These are phyloP conservation scores for Yamadazyma kanchanaburiensis DNA, from an alignment of 1,139 yeast species.

Conservation along the genomic window DNA sequence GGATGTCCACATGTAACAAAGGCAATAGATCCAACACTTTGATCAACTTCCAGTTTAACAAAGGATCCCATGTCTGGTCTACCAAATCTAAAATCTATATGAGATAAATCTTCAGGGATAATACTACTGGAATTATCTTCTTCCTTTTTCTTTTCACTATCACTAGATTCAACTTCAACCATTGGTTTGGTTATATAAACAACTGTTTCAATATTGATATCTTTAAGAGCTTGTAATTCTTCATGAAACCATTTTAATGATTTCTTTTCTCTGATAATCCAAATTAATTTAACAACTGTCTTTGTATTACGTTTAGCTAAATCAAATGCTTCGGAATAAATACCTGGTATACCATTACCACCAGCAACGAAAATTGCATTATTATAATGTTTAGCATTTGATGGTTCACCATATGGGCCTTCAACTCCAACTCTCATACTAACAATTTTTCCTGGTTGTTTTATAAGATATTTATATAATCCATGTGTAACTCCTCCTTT, in stretches of 20 bases:
- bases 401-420: slow-evolving; percentile 40
- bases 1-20: slow-evolving; percentile 55
- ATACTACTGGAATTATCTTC: slow-evolving; percentile 2
- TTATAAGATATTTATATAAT: slow-evolving; percentile 25
- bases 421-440: slow-evolving; percentile 35
- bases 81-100: slow-evolving; percentile 27
- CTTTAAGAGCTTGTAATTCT: slow-evolving; percentile 24
- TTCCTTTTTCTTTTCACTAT: slow-evolving; percentile 7
- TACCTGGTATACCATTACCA: slow-evolving; percentile 43
- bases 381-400: slow-evolving; percentile 26
- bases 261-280: slow-evolving; percentile 35
- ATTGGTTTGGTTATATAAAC: slow-evolving; percentile 31
- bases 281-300: slow-evolving; percentile 25
- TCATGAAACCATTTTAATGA: slow-evolving; percentile 33
- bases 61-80: slow-evolving; percentile 30
- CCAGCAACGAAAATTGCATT: slow-evolving; percentile 39
- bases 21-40: slow-evolving; percentile 33
- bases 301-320: slow-evolving; percentile 18
- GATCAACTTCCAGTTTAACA: slow-evolving; percentile 23
- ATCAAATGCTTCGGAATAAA: slow-evolving; percentile 35
- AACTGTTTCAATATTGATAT: slow-evolving; percentile 23
- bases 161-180: slow-evolving; percentile 5
- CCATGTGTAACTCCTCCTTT: slow-evolving; percentile 38
- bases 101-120: slow-evolving; percentile 20
- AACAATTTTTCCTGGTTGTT: slow-evolving; percentile 21